Evolutionary conservation across 192 early-diverging fungal genomes (phyloP), one percentile per base, ranked within the genome.

Genomic region (Coemansia asiatica): DNA sequence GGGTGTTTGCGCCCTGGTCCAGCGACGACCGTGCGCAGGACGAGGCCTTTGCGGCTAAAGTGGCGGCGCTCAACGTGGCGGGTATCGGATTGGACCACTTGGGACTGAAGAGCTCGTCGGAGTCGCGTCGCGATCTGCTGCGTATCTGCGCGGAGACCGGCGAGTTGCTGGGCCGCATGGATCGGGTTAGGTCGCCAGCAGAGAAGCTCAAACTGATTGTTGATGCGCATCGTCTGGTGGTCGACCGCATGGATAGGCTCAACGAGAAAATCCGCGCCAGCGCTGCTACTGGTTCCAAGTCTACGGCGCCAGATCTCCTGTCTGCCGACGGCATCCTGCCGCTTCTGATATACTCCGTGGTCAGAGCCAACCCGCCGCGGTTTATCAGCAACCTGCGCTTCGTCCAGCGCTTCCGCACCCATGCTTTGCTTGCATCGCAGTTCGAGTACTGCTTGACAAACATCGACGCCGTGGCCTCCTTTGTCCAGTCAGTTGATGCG

Each of bases 361-460:
- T 89, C 4, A 85, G 84, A 50, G 82, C 82, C 58, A 91, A 89
- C 35, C 90, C 90, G 7, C 82, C 85, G 13, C 84, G 86, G 28
- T 84, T 91, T 8, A 74, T 90, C 2, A 89, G 87, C n/a, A 91
- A 89, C 40, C 63, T 91, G 26, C 83, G 82, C 64, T 91, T 70
- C 28, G 68, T 84, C 50, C 75, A 79, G 61, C 59, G 71, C 25
- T 84, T 70, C 68, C 78, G 73, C 25, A 66, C 65, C 4, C 79
- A 47, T 10, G 64, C 79, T 10, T 63, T 82, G 40, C 67, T 82
- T 27, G 49, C 71, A 4, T 55, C 81, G 36, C 75, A 78, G 49
- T 69, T 67, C n/a, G 74, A 76, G 48, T 84, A 84, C 56, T 81
- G 78, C 48, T 48, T 84, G 67, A 84, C 83, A 7, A 81, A 72